These are phyloP conservation scores for Clavispora phyllophila DNA, from an alignment of 805 yeast species.

Conservation along the genomic window DNA sequence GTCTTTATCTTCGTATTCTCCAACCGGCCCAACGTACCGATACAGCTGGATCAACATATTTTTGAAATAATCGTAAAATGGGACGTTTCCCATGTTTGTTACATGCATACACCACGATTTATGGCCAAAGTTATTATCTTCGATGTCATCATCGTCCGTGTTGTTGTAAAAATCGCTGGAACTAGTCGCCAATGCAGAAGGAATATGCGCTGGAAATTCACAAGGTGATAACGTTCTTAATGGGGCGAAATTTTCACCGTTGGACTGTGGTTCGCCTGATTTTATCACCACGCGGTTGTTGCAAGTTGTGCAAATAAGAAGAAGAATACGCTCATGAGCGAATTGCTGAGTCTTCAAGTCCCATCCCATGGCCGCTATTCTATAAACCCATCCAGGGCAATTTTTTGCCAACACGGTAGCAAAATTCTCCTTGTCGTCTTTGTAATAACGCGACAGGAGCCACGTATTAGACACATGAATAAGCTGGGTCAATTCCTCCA, in stretches of 20 bases:
- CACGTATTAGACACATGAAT: slow-evolving; percentile 25
- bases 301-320: slow-evolving; percentile 34
- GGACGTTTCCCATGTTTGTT: slow-evolving; percentile 9
- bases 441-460: slow-evolving; percentile 26
- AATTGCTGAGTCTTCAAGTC: slow-evolving; percentile 27
- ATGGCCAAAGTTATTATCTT: slow-evolving; percentile 20
- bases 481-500: slow-evolving; percentile 8
- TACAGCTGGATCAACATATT: slow-evolving; percentile 20
- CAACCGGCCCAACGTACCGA: slow-evolving; percentile 21
- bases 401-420: slow-evolving; percentile 15
- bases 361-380: slow-evolving; percentile 38
- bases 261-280: background rate
- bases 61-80: slow-evolving; percentile 20
- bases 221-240: background rate
- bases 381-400: slow-evolving; percentile 30
- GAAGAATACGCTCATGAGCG: slow-evolving; percentile 21
- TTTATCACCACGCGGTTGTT: slow-evolving; percentile 25
- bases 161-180: slow-evolving; percentile 5
- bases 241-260: background rate
- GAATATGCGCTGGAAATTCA: background rate
- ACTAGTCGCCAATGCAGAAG: background rate
- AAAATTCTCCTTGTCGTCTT: slow-evolving; percentile 33
- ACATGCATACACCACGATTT: slow-evolving; percentile 33
- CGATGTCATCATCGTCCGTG: slow-evolving; percentile 12
- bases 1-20: slow-evolving; percentile 18